Evolutionary conservation across 2,329 filamentous ascomycete genomes (phyloP), one percentile per base, ranked within the genome.

Genomic region (Trichoderma guizhouense): DNA sequence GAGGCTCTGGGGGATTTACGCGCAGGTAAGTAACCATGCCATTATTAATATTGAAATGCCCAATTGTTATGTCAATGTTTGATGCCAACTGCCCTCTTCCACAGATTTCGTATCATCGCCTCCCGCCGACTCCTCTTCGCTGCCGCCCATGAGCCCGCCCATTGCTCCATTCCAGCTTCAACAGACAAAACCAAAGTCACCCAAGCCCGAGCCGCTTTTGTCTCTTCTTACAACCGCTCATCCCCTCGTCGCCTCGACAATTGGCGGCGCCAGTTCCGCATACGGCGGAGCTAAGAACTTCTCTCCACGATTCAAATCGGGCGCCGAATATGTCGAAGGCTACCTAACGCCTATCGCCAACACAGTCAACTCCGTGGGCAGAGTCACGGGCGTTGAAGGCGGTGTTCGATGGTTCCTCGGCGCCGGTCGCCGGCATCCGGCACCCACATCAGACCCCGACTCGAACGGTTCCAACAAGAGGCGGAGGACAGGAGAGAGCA

Each of bases 241-340:
- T 78, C 95, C 95, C 0, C 86, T 97, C 73, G 88, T 98, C 18
- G 94, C 93, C 11, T 93, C 90, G 32, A 94, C 94, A 0, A 95
- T 97, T 76, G 93, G 93, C 75, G 91, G 91, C 67, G 95, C 94
- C 0, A 88, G 95, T 8, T 94, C 92, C 1, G 93, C 93, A 1
- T 98, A 98, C 80, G 91, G 92, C 32, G 91, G 88, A 3, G 94
- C 93, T 12, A 98, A 98, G 82, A 93, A 95, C 76, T 97, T 95
- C 77, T 97, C 94, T 1, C 94, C 95, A 0, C 89, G 92, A 2
- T 93, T 98, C 79, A 94, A 93, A 80, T 92, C 93, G n/a, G 90
- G 94, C 73, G 95, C 93, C 63, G 94, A 97, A 79, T 94, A 97
- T 77, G 91, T 98, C 24, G 95, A 98, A 81, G 91, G 93, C 61